A percentile compares a stretch with the other conserved stretches of the same genome.
These are phyloP conservation scores for Medakamo hakoo DNA, from an alignment of 139 green algal genomes.

Conservation along the genomic window DNA sequence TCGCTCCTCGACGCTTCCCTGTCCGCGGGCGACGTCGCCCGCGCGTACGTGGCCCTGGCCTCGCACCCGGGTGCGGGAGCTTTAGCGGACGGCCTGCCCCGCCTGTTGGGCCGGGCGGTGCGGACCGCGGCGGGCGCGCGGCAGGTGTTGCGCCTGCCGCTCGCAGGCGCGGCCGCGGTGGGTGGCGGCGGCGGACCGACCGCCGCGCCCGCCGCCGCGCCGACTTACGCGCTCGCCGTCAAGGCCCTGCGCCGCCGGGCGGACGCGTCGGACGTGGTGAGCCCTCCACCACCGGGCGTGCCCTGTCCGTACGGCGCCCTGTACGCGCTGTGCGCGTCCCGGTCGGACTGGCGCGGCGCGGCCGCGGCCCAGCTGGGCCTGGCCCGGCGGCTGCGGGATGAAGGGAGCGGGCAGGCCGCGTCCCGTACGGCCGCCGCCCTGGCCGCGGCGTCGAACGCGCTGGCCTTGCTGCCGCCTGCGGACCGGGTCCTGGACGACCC, in stretches of 20 bases:
- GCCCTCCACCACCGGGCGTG: too few species aligned
- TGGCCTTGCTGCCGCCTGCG: neutral
- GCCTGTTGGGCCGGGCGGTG: neutral
- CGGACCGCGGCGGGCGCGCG: too few species aligned
- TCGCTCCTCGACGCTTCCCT: neutral
- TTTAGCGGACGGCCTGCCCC: neutral
- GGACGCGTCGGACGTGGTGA: neutral
- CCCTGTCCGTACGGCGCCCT: neutral
- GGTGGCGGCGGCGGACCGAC: too few species aligned
- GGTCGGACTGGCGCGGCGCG: neutral
- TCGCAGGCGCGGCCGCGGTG: neutral
- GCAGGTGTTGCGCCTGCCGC: neutral
- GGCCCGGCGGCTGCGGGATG: neutral
- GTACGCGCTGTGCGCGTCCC: neutral
- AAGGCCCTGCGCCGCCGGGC: neutral
- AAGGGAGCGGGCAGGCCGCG: neutral
- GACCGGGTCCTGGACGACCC: neutral
- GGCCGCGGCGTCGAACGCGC: neutral
- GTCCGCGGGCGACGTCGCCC: neutral
- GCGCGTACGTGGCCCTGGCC: neutral
- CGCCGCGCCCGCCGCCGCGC: too few species aligned
- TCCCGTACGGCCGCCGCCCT: neutral
- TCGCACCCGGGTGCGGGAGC: neutral
- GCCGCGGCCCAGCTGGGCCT: neutral
- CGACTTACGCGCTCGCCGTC: neutral